Conservation (phyloP, 179 eudicot genomes). For the Carnegiea gigantea region DNA sequence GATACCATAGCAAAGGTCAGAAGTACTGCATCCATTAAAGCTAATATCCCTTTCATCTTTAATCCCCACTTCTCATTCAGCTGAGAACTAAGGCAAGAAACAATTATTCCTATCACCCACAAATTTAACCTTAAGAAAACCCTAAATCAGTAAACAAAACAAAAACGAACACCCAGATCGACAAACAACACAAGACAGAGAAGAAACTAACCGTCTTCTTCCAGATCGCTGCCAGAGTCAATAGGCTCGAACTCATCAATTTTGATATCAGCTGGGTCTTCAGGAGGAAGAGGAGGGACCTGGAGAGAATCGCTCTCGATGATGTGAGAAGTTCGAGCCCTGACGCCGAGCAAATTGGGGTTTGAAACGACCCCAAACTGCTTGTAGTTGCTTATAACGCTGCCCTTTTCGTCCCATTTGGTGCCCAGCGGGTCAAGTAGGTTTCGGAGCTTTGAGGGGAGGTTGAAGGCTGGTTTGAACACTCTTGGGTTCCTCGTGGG, state of each 20-base stretch:
- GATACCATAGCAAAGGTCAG: no score
- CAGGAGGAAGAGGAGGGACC: constrained; percentile 43
- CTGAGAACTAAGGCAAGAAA: background rate
- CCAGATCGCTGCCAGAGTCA: constrained; percentile 86
- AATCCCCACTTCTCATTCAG: background rate
- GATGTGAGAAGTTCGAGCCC: constrained; percentile 59
- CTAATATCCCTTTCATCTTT: background rate
- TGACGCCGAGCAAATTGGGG: constrained; percentile 74
- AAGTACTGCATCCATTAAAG: no score
- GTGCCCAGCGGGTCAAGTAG: constrained; percentile 50
- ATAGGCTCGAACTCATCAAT: constrained; percentile 57
- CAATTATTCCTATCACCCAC: background rate
- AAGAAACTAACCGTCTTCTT: constrained; percentile 76
- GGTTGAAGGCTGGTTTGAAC: constrained; percentile 71
- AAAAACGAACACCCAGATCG: background rate
- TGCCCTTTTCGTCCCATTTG: constrained; percentile 80
- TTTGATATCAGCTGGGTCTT: constrained; percentile 23
- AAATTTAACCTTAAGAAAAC: background rate
- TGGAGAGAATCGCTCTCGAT: constrained; percentile 72
- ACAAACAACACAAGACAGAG: background rate
- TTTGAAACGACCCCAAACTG: constrained; percentile 81
- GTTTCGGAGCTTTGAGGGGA: constrained; percentile 78
- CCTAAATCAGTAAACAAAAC: background rate
- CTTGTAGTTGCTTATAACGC: constrained; percentile 78
- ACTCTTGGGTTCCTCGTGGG: constrained; percentile 73